Percentiles rank a stretch among this genome's conserved stretches.
phyloP scores from a whole-genome alignment of 352 stramenopile genomes.

The Phytopythium kandeliae region DNA sequence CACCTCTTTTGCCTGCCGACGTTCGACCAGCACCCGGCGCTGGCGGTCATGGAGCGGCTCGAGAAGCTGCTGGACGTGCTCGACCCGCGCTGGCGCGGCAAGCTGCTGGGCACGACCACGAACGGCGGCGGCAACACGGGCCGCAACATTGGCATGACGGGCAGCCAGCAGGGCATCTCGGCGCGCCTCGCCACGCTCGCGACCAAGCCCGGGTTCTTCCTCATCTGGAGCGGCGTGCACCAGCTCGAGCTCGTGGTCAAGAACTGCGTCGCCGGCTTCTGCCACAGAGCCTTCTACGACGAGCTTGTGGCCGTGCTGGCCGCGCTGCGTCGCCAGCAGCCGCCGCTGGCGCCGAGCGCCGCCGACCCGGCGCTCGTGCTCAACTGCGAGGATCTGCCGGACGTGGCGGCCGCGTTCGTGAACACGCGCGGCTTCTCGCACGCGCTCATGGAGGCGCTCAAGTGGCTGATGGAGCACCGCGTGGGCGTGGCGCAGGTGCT shows the following conservation, averaged over 20 bases:
- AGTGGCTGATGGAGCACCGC: constrained; percentile 48
- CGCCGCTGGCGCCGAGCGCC: background rate
- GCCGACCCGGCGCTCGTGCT: constrained; percentile 13
- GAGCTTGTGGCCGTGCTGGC: constrained; percentile 40
- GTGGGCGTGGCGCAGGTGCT: constrained; percentile 21
- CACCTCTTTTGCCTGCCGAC: constrained; percentile 41
- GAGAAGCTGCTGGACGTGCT: constrained; percentile 37
- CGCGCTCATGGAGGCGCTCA: constrained; percentile 35
- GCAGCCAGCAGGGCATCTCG: constrained; percentile 41
- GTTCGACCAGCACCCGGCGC: constrained; percentile 36
- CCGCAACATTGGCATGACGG: constrained; percentile 31
- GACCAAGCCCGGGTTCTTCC: constrained; percentile 40
- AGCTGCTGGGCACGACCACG: constrained; percentile 45
- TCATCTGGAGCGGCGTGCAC: constrained; percentile 54
- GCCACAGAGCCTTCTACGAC: constrained; percentile 45
- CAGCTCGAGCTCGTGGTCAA: constrained; percentile 58
- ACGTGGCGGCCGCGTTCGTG: constrained; percentile 22
- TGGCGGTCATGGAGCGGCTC: constrained; percentile 28
- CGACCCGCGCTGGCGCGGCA: constrained; percentile 42
- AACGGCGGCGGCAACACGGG: constrained; percentile 34
- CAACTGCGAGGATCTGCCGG: constrained; percentile 27
- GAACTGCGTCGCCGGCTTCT: constrained; percentile 38
- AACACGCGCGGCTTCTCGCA: constrained; percentile 33
- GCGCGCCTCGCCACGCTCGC: constrained; percentile 36
- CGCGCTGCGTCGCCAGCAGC: constrained; percentile 19